Evolutionary conservation across 2,329 filamentous ascomycete genomes (phyloP).

Genomic region (Raffaelea arxii): DNA sequence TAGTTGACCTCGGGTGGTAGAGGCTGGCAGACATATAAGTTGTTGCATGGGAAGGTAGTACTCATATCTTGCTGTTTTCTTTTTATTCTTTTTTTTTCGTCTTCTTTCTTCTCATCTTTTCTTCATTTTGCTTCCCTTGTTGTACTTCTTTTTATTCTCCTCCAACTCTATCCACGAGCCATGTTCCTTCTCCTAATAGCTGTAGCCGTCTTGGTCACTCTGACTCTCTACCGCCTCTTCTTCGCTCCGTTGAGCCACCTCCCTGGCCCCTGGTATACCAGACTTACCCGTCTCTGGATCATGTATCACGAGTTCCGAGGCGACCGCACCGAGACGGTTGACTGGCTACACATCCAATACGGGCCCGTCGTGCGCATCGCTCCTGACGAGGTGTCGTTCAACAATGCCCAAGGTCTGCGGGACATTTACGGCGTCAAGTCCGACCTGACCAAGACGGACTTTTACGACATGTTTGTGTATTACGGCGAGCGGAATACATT

Average conservation of each 20-base stretch:
- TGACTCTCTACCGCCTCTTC: neutral
- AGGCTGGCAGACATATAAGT: too few species aligned
- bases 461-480: slow-evolving; percentile 1
- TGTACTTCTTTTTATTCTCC: too few species aligned
- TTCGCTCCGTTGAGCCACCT: neutral
- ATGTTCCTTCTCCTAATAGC: too few species aligned
- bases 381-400: neutral
- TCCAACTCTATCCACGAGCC: too few species aligned
- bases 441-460: neutral
- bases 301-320: neutral
- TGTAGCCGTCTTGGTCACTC: neutral
- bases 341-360: neutral
- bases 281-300: neutral
- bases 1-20: too few species aligned
- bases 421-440: neutral
- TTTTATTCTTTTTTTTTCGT: neutral
- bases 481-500: neutral
- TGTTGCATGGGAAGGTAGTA: too few species aligned
- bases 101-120: neutral
- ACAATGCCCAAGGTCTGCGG: neutral
- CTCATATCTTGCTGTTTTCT: neutral
- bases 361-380: neutral
- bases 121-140: too few species aligned
- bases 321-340: neutral
- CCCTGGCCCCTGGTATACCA: neutral